A percentile compares a stretch with the other conserved stretches of the same genome.
Evolutionary conservation across 164 flowering plant species (phyloP).

Genomic region (Santalum album): DNA sequence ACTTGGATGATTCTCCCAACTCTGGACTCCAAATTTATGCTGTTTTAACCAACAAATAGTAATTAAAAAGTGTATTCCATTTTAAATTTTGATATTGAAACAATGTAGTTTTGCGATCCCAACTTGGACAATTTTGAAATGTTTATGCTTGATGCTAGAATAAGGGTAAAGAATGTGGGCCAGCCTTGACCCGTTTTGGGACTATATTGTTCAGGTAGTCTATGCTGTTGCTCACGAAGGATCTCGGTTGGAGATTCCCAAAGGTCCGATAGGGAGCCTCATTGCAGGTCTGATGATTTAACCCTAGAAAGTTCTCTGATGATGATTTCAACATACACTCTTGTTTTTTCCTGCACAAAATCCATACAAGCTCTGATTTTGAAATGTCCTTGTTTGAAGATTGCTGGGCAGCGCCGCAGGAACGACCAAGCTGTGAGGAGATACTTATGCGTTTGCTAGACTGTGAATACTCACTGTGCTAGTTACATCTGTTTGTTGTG

Average conservation of each 20-base stretch:
- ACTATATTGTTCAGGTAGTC: constrained; percentile 51
- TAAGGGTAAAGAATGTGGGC: too few species aligned
- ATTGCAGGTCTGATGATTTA: constrained; percentile 49
- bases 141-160: neutral
- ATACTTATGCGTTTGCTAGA: constrained; percentile 70
- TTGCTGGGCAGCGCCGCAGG: constrained; percentile 85
- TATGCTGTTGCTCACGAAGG: constrained; percentile 89
- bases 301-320: too few species aligned
- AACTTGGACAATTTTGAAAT: too few species aligned
- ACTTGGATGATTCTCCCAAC: too few species aligned
- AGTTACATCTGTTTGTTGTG: constrained; percentile 12
- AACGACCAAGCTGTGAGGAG: constrained; percentile 79
- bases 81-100: too few species aligned
- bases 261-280: constrained; percentile 82
- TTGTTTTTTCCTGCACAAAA: too few species aligned
- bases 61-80: too few species aligned
- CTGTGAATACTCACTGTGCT: constrained; percentile 62
- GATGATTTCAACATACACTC: too few species aligned
- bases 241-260: constrained; percentile 75
- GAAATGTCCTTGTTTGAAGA: constrained; percentile 39
- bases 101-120: too few species aligned
- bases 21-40: too few species aligned
- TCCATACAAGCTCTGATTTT: too few species aligned
- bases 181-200: neutral
- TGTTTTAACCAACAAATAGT: too few species aligned